A percentile compares a stretch with the other conserved stretches of the same genome.
These are phyloP conservation scores for Hyparrhenia diplandra DNA, from an alignment of 176 grass and related monocot species.

Conservation along the genomic window DNA sequence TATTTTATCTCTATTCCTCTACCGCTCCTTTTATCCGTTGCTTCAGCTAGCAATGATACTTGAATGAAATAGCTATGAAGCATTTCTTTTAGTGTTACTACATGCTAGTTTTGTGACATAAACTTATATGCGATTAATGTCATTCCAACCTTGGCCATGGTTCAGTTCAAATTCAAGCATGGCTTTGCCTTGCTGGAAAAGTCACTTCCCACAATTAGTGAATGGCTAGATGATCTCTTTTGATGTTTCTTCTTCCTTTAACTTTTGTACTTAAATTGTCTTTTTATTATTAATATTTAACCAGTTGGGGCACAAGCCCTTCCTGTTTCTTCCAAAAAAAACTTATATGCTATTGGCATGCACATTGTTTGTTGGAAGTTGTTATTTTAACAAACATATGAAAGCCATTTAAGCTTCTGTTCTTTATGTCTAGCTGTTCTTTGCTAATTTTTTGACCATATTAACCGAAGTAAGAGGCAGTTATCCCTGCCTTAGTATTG, in stretches of 20 bases:
- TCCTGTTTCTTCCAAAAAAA: not conserved
- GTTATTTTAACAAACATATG: not conserved
- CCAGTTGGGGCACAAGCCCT: not conserved
- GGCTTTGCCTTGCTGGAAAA: not conserved
- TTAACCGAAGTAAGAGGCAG: not conserved
- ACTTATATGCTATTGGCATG: constrained; percentile 3
- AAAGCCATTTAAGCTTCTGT: not conserved
- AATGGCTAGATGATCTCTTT: not conserved
- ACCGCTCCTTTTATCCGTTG: not conserved
- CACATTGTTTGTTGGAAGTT: not conserved
- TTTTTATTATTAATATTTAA: not conserved
- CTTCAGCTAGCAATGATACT: not conserved
- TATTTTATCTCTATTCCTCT: not conserved
- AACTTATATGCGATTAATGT: not conserved
- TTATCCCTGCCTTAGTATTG: not conserved
- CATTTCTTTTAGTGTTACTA: not conserved
- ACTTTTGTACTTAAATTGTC: not conserved
- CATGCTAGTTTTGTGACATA: not conserved
- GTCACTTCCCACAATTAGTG: not conserved
- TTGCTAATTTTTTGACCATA: not conserved
- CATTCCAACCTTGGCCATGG: not conserved
- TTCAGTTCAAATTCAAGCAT: not conserved
- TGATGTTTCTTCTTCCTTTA: not conserved
- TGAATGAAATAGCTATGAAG: not conserved
- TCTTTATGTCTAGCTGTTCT: not conserved